Percentiles rank a stretch among this genome's conserved stretches.
These are phyloP conservation scores for Pyrenochaeta sp. DNA, from an alignment of 2,329 filamentous ascomycete species.

Conservation along the genomic window DNA sequence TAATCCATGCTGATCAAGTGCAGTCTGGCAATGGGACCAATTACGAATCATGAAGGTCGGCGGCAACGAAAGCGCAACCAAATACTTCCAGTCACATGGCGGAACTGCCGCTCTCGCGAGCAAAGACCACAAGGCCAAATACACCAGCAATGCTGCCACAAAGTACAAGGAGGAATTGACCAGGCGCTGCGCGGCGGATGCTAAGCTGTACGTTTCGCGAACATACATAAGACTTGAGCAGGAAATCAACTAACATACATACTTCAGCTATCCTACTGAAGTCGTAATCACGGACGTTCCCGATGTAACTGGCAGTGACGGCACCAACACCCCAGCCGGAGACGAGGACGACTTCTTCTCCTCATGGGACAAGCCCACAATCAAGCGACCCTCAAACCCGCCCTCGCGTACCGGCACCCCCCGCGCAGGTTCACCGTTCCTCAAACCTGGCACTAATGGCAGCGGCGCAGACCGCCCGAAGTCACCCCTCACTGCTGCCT, in stretches of 20 bases:
- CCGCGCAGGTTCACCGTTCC: constrained; percentile 84
- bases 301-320: constrained; percentile 64
- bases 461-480: constrained; percentile 74
- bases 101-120: constrained; percentile 92
- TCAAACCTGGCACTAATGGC: constrained; percentile 72
- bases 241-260: constrained; percentile 21
- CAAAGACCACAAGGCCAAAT: constrained; percentile 97
- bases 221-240: constrained; percentile 24
- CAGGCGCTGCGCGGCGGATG: constrained; percentile 81
- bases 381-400: constrained; percentile 95
- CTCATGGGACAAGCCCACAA: constrained; percentile 96
- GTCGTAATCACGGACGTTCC: constrained; percentile 81
- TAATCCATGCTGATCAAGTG: constrained; percentile 51
- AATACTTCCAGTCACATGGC: constrained; percentile 97
- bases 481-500: constrained; percentile 70
- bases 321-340: constrained; percentile 76
- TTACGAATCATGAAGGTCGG: constrained; percentile 97
- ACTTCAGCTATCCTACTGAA: constrained; percentile 76
- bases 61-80: constrained; percentile 96
- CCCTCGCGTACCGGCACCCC: constrained; percentile 89
- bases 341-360: constrained; percentile 98
- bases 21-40: constrained; percentile 96
- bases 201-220: constrained; percentile 75
- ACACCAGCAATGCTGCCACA: constrained; percentile 87
- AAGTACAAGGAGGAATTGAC: constrained; percentile 99